Conservation (phyloP, 768 basidiomycete species). For the Russula brevipes region DNA sequence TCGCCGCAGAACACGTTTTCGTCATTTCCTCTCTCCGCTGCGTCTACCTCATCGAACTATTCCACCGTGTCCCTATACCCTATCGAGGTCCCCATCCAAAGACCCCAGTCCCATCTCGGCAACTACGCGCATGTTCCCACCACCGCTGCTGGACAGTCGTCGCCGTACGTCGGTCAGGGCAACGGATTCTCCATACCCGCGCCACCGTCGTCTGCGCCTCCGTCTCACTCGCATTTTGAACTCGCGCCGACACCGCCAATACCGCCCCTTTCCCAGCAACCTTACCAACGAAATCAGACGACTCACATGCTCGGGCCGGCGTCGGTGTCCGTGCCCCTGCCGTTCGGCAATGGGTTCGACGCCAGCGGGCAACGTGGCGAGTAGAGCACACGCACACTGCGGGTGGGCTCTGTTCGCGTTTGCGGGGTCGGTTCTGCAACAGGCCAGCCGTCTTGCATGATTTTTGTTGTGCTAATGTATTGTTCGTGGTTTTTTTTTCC, state of each 20-base stretch:
- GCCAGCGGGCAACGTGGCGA: neutral
- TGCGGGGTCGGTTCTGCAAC: neutral
- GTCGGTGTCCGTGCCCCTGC: conserved; percentile 10
- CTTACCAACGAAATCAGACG: neutral
- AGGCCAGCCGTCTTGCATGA: neutral
- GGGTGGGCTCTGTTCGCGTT: neutral
- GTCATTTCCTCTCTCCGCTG: conserved; percentile 1
- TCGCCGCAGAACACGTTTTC: conserved; percentile 9
- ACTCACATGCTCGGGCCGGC: conserved; percentile 3
- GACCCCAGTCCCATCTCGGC: conserved; percentile 13
- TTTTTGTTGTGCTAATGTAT: conserved; percentile 6
- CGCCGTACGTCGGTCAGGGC: conserved; percentile 17
- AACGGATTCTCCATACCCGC: conserved; percentile 10
- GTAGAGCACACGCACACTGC: neutral
- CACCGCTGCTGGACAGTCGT: neutral
- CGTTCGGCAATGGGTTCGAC: conserved; percentile 15
- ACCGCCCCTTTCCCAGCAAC: conserved; percentile 3
- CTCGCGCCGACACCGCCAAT: conserved; percentile 13
- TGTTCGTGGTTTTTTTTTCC: neutral
- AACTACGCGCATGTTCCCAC: conserved; percentile 7
- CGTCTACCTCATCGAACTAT: conserved; percentile 16
- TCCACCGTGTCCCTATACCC: conserved; percentile 12
- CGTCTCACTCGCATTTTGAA: conserved; percentile 20
- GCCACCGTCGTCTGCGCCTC: conserved; percentile 18
- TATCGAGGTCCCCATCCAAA: conserved; percentile 7